These are phyloP conservation scores for Daedaleopsis nitida DNA, from an alignment of 768 basidiomycete species.

Conservation along the genomic window DNA sequence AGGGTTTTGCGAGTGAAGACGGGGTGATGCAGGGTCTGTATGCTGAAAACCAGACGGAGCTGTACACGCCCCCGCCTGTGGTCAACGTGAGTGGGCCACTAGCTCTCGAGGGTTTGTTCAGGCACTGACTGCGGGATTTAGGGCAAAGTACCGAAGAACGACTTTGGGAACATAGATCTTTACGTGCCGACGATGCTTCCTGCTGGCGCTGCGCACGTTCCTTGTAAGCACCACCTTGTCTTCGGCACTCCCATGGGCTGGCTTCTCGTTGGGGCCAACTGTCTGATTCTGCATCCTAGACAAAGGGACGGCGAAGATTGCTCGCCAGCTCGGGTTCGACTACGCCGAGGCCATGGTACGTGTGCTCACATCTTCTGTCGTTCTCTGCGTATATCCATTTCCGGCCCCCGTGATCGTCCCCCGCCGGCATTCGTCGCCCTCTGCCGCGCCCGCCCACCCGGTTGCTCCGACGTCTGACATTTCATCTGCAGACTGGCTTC, in stretches of 20 bases:
- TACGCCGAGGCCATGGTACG: constrained; percentile 95
- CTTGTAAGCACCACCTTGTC: constrained; percentile 63
- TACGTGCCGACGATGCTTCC: constrained; percentile 97
- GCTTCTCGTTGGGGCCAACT: too few relatives aligned
- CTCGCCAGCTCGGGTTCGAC: constrained; percentile 83
- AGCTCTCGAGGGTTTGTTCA: background rate
- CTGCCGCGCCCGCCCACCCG: background rate
- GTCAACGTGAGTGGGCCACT: constrained; percentile 62
- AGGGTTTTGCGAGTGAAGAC: constrained; percentile 38
- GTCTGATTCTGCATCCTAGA: constrained; percentile 20
- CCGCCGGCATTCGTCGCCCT: background rate
- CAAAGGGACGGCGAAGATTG: constrained; percentile 88
- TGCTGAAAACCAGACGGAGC: constrained; percentile 79
- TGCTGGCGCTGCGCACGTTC: constrained; percentile 80
- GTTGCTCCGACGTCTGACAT: constrained; percentile 17
- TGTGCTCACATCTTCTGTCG: too few relatives aligned
- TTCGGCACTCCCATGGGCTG: background rate
- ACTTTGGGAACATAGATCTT: constrained; percentile 95
- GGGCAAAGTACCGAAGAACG: constrained; percentile 94
- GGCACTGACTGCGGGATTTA: constrained; percentile 31
- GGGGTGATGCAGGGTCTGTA: constrained; percentile 88
- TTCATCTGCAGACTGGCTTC: constrained; percentile 76
- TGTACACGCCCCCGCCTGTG: constrained; percentile 78
- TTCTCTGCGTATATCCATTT: constrained; percentile 22
- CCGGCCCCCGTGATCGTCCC: constrained; percentile 8